phyloP scores from a whole-genome alignment of 495 filamentous ascomycete species.

The Tuber microsphaerosporum region DNA sequence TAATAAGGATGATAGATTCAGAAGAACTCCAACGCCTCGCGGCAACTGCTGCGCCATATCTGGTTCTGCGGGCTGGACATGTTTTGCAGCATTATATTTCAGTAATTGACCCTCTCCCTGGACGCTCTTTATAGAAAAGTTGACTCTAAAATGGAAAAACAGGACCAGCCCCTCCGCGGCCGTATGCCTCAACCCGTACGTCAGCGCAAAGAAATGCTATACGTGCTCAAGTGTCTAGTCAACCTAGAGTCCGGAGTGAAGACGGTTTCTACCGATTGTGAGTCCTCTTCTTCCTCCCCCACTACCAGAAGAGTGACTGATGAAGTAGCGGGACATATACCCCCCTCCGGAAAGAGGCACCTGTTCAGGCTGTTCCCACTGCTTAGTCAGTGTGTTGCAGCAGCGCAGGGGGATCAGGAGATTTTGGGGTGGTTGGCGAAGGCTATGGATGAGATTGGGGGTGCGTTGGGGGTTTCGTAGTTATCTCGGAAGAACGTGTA shows the following conservation, averaged over 20 bases:
- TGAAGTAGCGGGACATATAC: conserved; percentile 19
- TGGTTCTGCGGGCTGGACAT: conserved; percentile 74
- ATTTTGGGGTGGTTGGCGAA: conserved; percentile 52
- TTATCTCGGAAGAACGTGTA: not conserved
- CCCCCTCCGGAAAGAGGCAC: conserved; percentile 53
- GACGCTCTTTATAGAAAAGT: not conserved
- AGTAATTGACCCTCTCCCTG: conserved; percentile 11
- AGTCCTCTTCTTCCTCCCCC: not conserved
- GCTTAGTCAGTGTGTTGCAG: conserved; percentile 60
- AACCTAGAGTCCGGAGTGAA: conserved; percentile 62
- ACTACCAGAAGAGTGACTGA: not conserved
- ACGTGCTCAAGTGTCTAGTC: conserved; percentile 59
- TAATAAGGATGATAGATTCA: conserved; percentile 20
- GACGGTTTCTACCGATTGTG: conserved; percentile 49
- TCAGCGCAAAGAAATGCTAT: conserved; percentile 69
- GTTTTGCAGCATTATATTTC: conserved; percentile 75
- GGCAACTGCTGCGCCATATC: conserved; percentile 67
- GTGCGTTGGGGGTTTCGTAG: conserved; percentile 52
- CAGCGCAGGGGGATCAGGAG: conserved; percentile 60
- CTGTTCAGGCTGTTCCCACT: conserved; percentile 75
- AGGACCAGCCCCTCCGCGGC: conserved; percentile 82
- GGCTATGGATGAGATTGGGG: conserved; percentile 60
- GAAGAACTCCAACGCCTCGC: conserved; percentile 52
- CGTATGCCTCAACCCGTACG: conserved; percentile 83
- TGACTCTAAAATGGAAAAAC: conserved; percentile 2